A percentile compares a stretch with the other conserved stretches of the same genome.
These are phyloP conservation scores for Aureobasidium zeae DNA, from an alignment of 2,329 filamentous ascomycete genomes.

Conservation along the genomic window DNA sequence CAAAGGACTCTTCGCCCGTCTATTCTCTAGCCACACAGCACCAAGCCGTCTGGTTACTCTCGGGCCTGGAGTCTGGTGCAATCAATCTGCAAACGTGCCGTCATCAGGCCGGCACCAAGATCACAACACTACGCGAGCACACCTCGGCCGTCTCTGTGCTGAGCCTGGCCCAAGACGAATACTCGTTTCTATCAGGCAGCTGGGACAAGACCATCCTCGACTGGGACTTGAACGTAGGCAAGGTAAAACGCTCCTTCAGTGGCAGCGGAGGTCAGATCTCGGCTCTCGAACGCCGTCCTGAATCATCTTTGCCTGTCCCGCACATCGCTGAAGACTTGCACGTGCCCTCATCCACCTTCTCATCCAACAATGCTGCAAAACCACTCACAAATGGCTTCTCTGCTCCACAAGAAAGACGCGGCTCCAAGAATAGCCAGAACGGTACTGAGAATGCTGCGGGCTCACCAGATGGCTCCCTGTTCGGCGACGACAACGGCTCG, in stretches of 20 bases:
- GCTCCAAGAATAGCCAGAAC: slow-evolving; percentile 24
- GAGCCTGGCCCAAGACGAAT: slow-evolving; percentile 73
- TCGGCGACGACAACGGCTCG: slow-evolving; percentile 64
- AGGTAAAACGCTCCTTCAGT: slow-evolving; percentile 64
- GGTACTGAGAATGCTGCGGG: slow-evolving; percentile 50
- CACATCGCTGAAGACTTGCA: slow-evolving; percentile 54
- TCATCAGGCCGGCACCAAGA: slow-evolving; percentile 88
- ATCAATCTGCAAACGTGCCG: slow-evolving; percentile 91
- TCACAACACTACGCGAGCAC: slow-evolving; percentile 71
- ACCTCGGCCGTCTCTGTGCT: slow-evolving; percentile 87
- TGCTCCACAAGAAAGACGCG: slow-evolving; percentile 24
- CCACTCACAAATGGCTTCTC: slow-evolving; percentile 38
- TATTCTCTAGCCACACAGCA: slow-evolving; percentile 91
- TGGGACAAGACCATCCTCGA: slow-evolving; percentile 95
- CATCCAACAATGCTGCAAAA: slow-evolving; percentile 59
- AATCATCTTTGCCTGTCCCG: slow-evolving; percentile 65
- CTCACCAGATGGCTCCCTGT: slow-evolving; percentile 69
- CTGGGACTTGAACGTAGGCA: slow-evolving; percentile 88
- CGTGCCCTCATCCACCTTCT: slow-evolving; percentile 57
- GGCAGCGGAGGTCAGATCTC: slow-evolving; percentile 77
- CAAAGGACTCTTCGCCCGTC: slow-evolving; percentile 58
- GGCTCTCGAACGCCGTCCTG: slow-evolving; percentile 73
- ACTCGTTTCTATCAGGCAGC: slow-evolving; percentile 77
- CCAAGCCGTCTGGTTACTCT: slow-evolving; percentile 81
- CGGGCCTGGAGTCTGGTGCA: slow-evolving; percentile 77